phyloP scores from a whole-genome alignment of 2,329 filamentous ascomycete genomes.

The Rutstroemia sp. region DNA sequence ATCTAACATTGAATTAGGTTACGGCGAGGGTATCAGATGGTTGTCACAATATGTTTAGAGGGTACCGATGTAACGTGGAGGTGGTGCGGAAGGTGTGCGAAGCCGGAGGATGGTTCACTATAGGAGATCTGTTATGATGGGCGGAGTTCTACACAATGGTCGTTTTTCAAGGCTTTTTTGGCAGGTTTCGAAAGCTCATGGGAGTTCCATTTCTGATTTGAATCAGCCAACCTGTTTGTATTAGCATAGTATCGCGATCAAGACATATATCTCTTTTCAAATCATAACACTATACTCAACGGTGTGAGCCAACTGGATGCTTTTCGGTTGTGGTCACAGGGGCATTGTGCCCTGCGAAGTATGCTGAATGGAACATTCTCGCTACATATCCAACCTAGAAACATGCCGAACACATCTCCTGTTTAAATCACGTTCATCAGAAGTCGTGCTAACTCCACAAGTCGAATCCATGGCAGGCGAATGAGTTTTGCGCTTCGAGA shows the following conservation, averaged over 20 bases:
- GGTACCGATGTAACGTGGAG: background rate
- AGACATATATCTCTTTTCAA: conserved; percentile 17
- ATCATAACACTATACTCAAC: background rate
- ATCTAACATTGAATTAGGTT: conserved; percentile 42
- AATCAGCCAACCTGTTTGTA: conserved; percentile 24
- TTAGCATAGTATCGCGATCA: conserved; percentile 28
- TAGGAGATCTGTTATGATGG: conserved; percentile 24
- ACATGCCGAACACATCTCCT: no score
- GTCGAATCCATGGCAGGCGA: no score
- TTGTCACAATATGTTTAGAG: conserved; percentile 82
- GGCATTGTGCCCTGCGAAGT: background rate
- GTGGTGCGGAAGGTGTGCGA: background rate
- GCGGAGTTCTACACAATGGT: conserved; percentile 29
- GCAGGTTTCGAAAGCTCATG: conserved; percentile 15
- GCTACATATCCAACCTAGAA: no score
- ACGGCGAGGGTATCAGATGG: conserved; percentile 88
- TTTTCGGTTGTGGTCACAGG: background rate
- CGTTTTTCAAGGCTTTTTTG: conserved; percentile 23
- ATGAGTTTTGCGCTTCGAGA: no score
- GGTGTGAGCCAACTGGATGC: background rate
- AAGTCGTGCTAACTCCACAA: no score
- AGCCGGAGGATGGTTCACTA: conserved; percentile 13
- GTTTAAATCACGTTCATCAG: no score
- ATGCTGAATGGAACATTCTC: no score
- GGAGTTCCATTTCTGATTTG: conserved; percentile 18